Conservation (phyloP, 257 asterid genomes). For the Solanum piurae region DNA sequence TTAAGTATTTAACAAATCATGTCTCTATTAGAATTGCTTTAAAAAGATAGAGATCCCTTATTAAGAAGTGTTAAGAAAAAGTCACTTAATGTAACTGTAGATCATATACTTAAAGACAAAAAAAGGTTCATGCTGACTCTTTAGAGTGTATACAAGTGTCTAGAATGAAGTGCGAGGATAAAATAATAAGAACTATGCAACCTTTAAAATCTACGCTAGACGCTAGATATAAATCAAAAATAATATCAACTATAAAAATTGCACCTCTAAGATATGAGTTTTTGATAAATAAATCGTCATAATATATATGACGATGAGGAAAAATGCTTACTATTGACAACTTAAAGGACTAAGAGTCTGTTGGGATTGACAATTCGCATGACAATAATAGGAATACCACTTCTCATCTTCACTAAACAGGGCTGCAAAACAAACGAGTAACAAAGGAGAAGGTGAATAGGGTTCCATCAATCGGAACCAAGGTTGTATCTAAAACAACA, state of each 20-base stretch:
- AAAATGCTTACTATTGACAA: neutral
- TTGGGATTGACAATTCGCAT: neutral
- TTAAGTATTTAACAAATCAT: neutral
- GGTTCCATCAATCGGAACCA: neutral
- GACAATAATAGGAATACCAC: neutral
- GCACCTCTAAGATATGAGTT: neutral
- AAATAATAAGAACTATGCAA: neutral
- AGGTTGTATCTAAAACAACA: neutral
- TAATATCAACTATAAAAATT: neutral
- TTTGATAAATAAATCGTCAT: neutral
- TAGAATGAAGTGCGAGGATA: neutral
- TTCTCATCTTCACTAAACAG: neutral
- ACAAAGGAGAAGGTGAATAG: neutral
- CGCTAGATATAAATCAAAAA: neutral
- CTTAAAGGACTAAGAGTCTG: neutral
- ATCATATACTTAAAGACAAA: neutral
- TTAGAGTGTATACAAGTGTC: neutral
- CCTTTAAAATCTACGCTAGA: neutral
- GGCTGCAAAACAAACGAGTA: neutral
- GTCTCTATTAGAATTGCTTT: neutral
- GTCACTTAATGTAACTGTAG: neutral
- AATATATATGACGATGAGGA: neutral
- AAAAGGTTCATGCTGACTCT: neutral
- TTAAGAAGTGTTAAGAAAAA: neutral
- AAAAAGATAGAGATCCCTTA: neutral